Base-by-base conservation (phyloP, 2,329 filamentous ascomycete species). In the Apiospora saccharicola region DNA sequence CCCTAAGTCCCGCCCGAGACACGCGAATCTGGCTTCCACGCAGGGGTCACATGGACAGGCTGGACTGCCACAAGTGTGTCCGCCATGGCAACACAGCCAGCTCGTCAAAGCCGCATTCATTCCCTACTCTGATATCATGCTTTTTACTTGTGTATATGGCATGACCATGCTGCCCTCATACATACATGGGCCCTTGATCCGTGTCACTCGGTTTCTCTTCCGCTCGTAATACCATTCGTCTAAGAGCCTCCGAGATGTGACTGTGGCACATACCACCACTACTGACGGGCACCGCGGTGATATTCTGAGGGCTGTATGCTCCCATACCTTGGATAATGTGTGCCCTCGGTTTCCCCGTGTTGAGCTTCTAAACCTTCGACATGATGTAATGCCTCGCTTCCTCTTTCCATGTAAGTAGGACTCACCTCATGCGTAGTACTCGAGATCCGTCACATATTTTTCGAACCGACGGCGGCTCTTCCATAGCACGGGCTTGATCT, bases 1-100 rank as follows among this genome's bases (percentile, higher is more conserved):
- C n/a, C 67, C 44, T 2, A 49, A 34, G n/a, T 69, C 67, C 67
- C 67, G 67, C 16, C 24, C 24, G 44, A 37, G 44, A 49, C 44
- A 49, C 67, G 44, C 67, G 44, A 37, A 49, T 69, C 43, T 19
- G 19, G 37, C 16, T 13, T 12, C 8, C 43, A 47, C 14, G 5
- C 22, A 24, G 8, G 16, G 16, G 67, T 69, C 26, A 22, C 67
- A 49, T 49, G 67, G 44, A 46, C 67, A 49, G 22, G 44, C 24
- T 69, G 67, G 67, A 46, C 26, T 26, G 7, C 13, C 67, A 49
- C 44, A 69, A 2, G 47, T 46, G 67, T 37, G 43, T 26, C 67
- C 26, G 12, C n/a, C 10, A 10, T 16, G 37, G 44, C 16, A 16
- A 22, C 24, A 24, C 44, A 10, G 16, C 34, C 16, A 24, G 13